phyloP scores from a whole-genome alignment of 306 rosid species.

The Cucumis cinereus region DNA sequence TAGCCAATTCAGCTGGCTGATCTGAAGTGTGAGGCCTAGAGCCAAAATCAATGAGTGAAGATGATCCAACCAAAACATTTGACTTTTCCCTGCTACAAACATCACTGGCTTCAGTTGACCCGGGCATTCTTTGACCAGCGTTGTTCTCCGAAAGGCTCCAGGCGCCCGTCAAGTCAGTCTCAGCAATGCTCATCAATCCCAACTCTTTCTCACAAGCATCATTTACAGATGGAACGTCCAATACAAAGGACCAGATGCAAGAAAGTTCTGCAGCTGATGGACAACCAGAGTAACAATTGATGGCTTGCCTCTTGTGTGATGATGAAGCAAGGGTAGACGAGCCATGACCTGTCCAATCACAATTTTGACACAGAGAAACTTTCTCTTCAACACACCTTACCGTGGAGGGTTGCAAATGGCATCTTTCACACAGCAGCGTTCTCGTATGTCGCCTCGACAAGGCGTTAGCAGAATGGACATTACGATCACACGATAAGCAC shows the following conservation, averaged over 20 bases:
- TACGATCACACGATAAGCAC: conserved; percentile 87
- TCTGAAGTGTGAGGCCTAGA: conserved; percentile 25
- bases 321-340: conserved; percentile 46
- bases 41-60: conserved; percentile 36
- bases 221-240: conserved; percentile 42
- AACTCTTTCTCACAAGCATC: conserved; percentile 80
- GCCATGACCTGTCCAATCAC: conserved; percentile 85
- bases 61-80: conserved; percentile 29
- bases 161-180: conserved; percentile 29
- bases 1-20: conserved; percentile 30
- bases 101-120: conserved; percentile 28
- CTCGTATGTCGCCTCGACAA: conserved; percentile 85
- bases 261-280: conserved; percentile 89
- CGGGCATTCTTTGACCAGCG: conserved; percentile 21
- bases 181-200: conserved; percentile 79
- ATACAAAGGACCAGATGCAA: conserved; percentile 73
- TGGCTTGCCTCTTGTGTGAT: conserved; percentile 60
- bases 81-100: conserved; percentile 23
- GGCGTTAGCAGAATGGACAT: conserved; percentile 89
- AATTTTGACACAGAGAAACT: conserved; percentile 83
- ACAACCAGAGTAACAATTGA: conserved; percentile 82
- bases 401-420: conserved; percentile 60
- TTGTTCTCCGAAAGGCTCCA: conserved; percentile 24
- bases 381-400: conserved; percentile 76
- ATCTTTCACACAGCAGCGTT: conserved; percentile 78